phyloP scores from a whole-genome alignment of 2,329 filamentous ascomycete species.

The Trichoderma endophyticum region DNA sequence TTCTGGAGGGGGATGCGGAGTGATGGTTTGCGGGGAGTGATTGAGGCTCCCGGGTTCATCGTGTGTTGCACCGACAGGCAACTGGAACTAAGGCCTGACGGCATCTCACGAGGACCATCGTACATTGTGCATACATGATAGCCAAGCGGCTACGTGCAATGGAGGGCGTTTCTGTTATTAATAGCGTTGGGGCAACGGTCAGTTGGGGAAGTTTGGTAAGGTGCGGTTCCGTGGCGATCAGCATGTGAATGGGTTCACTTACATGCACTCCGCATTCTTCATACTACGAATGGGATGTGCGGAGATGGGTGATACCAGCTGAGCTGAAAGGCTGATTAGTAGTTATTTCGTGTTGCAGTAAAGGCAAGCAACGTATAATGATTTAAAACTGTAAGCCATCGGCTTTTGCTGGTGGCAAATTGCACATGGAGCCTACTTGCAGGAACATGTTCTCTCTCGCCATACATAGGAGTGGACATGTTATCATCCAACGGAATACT shows the following conservation, averaged over 20 bases:
- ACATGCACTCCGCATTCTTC: neutral
- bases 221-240: neutral
- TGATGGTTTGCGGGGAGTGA: neutral
- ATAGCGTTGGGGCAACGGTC: neutral
- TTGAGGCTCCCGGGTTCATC: neutral
- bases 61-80: neutral
- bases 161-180: slow-evolving; percentile 5
- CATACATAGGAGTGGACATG: neutral
- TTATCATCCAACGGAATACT: neutral
- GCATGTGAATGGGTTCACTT: neutral
- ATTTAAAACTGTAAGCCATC: neutral
- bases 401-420: neutral
- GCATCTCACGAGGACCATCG: neutral
- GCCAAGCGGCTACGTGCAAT: neutral
- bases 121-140: neutral
- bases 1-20: neutral
- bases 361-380: neutral
- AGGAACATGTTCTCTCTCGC: too few relatives aligned
- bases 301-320: neutral
- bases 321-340: neutral
- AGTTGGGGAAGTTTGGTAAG: neutral
- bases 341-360: neutral
- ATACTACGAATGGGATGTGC: neutral
- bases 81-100: neutral
- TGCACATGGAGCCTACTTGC: neutral